phyloP scores from a whole-genome alignment of 1,139 yeast species.

The Pichia sp. region DNA sequence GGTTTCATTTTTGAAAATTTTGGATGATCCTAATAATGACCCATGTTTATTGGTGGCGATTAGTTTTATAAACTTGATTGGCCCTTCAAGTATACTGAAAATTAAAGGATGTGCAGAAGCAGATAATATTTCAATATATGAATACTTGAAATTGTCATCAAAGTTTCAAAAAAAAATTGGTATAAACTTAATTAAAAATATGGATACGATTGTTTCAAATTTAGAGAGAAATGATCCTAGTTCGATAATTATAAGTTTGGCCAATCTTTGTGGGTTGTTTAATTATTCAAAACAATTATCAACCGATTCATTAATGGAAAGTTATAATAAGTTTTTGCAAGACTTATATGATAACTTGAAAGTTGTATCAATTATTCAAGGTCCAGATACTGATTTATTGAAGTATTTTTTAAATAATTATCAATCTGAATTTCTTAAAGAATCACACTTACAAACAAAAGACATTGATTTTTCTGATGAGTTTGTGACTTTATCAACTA shows the following conservation, averaged over 20 bases:
- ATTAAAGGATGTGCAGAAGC: slow-evolving; percentile 21
- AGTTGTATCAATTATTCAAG: neutral
- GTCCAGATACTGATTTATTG: slow-evolving; percentile 1
- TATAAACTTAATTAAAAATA: neutral
- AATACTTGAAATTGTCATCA: slow-evolving; percentile 14
- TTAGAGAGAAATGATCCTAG: slow-evolving; percentile 28
- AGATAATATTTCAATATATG: slow-evolving; percentile 19
- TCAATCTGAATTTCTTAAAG: slow-evolving; percentile 19
- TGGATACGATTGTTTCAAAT: slow-evolving; percentile 4
- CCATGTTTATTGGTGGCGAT: slow-evolving; percentile 32
- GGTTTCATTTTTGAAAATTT: slow-evolving; percentile 43
- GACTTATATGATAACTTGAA: slow-evolving; percentile 8
- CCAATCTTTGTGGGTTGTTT: slow-evolving; percentile 24
- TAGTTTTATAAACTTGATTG: slow-evolving; percentile 29
- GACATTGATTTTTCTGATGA: slow-evolving; percentile 29
- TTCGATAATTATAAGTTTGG: slow-evolving; percentile 25
- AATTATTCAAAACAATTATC: slow-evolving; percentile 21
- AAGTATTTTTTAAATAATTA: slow-evolving; percentile 23
- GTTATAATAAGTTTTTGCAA: slow-evolving; percentile 4
- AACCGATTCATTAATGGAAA: slow-evolving; percentile 11
- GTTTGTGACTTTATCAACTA: slow-evolving; percentile 44
- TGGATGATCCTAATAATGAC: slow-evolving; percentile 30
- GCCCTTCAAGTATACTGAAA: slow-evolving; percentile 26
- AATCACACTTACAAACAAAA: neutral
- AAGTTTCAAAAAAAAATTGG: neutral